These are phyloP conservation scores for Parmales sp. DNA, from an alignment of 108 stramenopile species.

Conservation along the genomic window DNA sequence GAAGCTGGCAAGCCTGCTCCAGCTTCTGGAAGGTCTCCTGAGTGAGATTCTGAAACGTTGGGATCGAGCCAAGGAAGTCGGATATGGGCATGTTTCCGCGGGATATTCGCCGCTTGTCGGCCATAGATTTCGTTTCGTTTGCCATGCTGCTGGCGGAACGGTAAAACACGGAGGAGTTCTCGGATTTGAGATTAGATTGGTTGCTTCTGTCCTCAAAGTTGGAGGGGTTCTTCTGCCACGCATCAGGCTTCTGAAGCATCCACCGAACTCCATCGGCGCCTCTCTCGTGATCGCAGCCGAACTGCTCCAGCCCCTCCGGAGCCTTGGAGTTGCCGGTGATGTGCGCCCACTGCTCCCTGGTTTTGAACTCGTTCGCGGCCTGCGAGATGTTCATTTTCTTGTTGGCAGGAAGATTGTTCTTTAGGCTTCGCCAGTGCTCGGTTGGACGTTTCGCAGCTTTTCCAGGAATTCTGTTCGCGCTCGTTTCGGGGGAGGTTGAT, in stretches of 20 bases:
- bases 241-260: background rate
- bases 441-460: too few species aligned
- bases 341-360: background rate
- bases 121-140: too few species aligned
- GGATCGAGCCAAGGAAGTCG: background rate
- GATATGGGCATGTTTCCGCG: background rate
- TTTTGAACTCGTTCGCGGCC: background rate
- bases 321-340: background rate
- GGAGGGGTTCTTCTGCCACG: background rate
- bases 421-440: too few species aligned
- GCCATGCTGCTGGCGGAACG: background rate
- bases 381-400: background rate
- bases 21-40: background rate
- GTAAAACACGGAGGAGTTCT: background rate
- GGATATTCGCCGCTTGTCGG: background rate
- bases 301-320: constrained; percentile 1
- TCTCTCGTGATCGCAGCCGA: background rate
- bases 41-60: background rate
- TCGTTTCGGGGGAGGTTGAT: background rate
- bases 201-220: background rate
- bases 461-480: too few species aligned
- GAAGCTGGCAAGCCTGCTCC: background rate
- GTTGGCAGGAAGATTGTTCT: too few species aligned
- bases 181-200: background rate
- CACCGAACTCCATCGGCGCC: background rate